A percentile compares a stretch with the other conserved stretches of the same genome.
Evolutionary conservation across 225 moss, liverwort and hornwort genomes (phyloP).

Genomic region (Pleurozium schreberi): DNA sequence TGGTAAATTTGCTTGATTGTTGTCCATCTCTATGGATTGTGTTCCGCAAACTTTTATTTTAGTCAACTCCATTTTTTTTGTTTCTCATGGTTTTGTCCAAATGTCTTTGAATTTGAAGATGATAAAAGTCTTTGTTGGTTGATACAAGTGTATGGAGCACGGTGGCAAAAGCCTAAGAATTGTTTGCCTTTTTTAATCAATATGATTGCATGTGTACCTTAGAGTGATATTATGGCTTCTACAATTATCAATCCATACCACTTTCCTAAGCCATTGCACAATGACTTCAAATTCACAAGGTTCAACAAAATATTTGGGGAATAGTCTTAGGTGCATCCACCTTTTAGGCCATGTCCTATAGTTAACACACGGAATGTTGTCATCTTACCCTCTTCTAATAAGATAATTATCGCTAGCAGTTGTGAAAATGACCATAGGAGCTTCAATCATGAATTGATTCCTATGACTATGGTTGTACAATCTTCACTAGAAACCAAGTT

Average conservation of each 20-base stretch:
- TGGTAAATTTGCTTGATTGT: not conserved
- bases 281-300: not conserved
- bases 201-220: rapidly evolving
- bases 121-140: not conserved
- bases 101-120: not conserved
- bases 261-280: no score
- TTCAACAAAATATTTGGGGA: not conserved
- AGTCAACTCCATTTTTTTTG: not conserved
- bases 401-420: not conserved
- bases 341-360: rapidly evolving
- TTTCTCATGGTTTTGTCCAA: not conserved
- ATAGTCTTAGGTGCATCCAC: not conserved
- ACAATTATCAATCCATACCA: not conserved
- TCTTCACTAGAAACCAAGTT: rapidly evolving
- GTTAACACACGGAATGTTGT: no score
- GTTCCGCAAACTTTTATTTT: not conserved
- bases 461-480: not conserved
- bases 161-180: rapidly evolving
- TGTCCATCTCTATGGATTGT: not conserved
- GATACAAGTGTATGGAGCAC: rapidly evolving
- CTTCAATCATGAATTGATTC: not conserved
- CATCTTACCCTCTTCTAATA: not conserved
- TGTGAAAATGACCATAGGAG: not conserved
- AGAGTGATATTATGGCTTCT: not conserved
- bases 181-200: not conserved